A percentile compares a stretch with the other conserved stretches of the same genome.
Evolutionary conservation across 2,329 filamentous ascomycete species (phyloP).

Genomic region (Parastagonospora nodorum): DNA sequence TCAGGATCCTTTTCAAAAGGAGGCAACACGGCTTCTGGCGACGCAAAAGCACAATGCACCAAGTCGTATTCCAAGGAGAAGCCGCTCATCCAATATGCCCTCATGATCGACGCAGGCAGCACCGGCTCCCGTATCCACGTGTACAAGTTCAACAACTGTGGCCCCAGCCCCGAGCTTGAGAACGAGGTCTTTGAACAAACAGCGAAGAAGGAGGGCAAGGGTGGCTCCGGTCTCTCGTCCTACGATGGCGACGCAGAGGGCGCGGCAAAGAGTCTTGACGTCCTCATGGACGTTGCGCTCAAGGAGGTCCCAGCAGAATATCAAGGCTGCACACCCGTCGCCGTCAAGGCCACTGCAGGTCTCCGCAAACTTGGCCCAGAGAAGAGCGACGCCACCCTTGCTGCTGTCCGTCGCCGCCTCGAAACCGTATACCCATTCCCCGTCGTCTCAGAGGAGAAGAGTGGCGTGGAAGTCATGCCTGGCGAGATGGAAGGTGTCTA

Average conservation of each 20-base stretch:
- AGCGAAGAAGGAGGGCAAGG: slow-evolving; percentile 73
- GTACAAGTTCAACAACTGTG: slow-evolving; percentile 99
- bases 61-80: slow-evolving; percentile 85
- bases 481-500: slow-evolving; percentile 97
- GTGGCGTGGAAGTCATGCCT: slow-evolving; percentile 96
- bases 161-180: slow-evolving; percentile 91
- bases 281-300: slow-evolving; percentile 85
- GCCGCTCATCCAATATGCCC: slow-evolving; percentile 93
- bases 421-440: slow-evolving; percentile 94
- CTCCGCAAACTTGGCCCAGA: slow-evolving; percentile 83
- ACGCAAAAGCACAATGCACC: slow-evolving; percentile 74
- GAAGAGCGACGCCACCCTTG: slow-evolving; percentile 80
- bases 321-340: slow-evolving; percentile 88
- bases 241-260: slow-evolving; percentile 85
- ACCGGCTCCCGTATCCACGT: slow-evolving; percentile 98
- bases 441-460: slow-evolving; percentile 81
- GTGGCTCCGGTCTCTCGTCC: slow-evolving; percentile 79
- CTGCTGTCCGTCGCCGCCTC: slow-evolving; percentile 80
- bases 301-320: slow-evolving; percentile 83
- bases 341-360: slow-evolving; percentile 97
- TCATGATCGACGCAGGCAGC: slow-evolving; percentile 98
- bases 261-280: slow-evolving; percentile 87
- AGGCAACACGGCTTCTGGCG: slow-evolving; percentile 57
- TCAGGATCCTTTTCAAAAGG: slow-evolving; percentile 30
- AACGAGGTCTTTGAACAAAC: slow-evolving; percentile 93